Percentiles rank a stretch among this genome's conserved stretches.
Evolutionary conservation across 73 alveolate species (phyloP).

Genomic region (Paramecium pentaurelia): DNA sequence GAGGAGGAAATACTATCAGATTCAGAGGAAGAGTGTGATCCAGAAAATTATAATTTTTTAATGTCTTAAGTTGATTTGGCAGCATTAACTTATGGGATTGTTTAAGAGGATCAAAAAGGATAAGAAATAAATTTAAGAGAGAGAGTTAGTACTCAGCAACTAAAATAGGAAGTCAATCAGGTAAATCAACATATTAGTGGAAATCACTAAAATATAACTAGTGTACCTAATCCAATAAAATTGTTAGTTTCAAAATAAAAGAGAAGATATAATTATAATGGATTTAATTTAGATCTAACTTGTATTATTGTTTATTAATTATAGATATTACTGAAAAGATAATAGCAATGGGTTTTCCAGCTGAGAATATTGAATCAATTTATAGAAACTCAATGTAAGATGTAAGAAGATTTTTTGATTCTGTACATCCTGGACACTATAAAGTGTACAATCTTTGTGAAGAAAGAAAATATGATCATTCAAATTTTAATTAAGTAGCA

Average conservation of each 20-base stretch:
- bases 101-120: not conserved
- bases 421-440: slow-evolving; percentile 78
- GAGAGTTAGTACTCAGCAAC: not conserved
- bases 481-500: slow-evolving; percentile 27
- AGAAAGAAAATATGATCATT: slow-evolving; percentile 68
- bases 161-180: not conserved
- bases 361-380: slow-evolving; percentile 74
- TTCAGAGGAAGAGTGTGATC: not conserved
- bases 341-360: slow-evolving; percentile 94
- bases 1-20: not conserved
- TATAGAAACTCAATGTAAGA: slow-evolving; percentile 80
- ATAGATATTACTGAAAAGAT: slow-evolving; percentile 76
- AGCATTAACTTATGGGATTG: not conserved
- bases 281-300: slow-evolving; percentile 42
- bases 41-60: slow-evolving; percentile 7
- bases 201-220: slow-evolving; percentile 15
- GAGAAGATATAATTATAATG: slow-evolving; percentile 21
- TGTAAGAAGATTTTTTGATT: slow-evolving; percentile 76
- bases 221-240: slow-evolving; percentile 44
- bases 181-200: slow-evolving; percentile 29
- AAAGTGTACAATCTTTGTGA: slow-evolving; percentile 85
- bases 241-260: slow-evolving; percentile 33
- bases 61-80: not conserved
- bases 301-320: not conserved
- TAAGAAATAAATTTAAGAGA: slow-evolving; percentile 2